Evolutionary conservation across 1,139 yeast genomes (phyloP), one percentile per base, ranked within the genome.

Genomic region (Lodderomyces pseudojiufengensis): DNA sequence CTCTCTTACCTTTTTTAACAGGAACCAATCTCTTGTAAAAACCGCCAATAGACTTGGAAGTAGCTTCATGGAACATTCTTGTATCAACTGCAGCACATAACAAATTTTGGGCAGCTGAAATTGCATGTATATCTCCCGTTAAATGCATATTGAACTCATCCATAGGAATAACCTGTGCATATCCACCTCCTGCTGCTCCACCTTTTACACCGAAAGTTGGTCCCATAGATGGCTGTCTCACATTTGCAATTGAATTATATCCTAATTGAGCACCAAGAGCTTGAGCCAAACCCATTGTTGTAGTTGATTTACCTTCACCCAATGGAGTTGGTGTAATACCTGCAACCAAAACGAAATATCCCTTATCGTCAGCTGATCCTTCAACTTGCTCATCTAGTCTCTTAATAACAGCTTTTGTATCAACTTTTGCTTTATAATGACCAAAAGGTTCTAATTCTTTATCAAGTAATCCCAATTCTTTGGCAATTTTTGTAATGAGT

Each of bases 131-230:
- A 58, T 84, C 94, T 55, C 94, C 94, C 34, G 92, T 84, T 46
- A 84, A 69, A 58, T 84, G 92, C 82, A 84, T 76, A 62, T 84
- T 84, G 64, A 84, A 84, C 57, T 84, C 92, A 57, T 84, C 94
- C 92, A 84, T 84, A 35, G 94, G 94, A 53, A 84, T 83, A 16
- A 83, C 92, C 59, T 84, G 92, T 6, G 94, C 73, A 54, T 82
- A 83, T 37, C 92, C 92, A 55, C 92, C 94, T 49, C 94, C 94
- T 9, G 94, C 92, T 43, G 94, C 94, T 59, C 92, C 92, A 55
- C 94, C 94, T 60, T 84, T 84, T 40, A 83, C 85, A 59, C 94
- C 94, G 52, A 84, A 83, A 8, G 92, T 84, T 37, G 94, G 94
- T 15, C 94, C 94, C 90, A 83, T 82, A 10, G 88, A 80, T 10